These are phyloP conservation scores for Coccomyxa sp. DNA, from an alignment of 139 green algal genomes.

Conservation along the genomic window DNA sequence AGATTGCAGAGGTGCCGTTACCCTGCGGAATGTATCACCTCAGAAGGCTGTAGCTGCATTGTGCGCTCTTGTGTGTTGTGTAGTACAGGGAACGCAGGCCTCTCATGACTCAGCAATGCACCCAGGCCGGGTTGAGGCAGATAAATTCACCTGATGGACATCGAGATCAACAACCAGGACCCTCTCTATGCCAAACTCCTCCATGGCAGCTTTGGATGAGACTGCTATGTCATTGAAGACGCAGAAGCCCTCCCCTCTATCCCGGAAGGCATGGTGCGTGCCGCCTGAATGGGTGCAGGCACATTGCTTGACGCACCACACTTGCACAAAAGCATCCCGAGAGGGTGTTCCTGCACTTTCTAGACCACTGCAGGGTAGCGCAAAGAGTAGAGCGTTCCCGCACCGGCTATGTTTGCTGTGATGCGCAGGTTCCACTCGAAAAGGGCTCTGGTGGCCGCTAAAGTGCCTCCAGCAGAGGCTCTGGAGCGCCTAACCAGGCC, in stretches of 20 bases:
- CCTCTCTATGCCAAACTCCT: slow-evolving; percentile 25
- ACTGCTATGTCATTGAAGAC: slow-evolving; percentile 51
- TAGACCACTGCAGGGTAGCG: too few species aligned
- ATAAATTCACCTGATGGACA: slow-evolving; percentile 44
- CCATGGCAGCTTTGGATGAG: slow-evolving; percentile 23
- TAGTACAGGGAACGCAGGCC: neutral
- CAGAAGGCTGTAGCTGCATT: neutral
- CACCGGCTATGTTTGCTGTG: slow-evolving; percentile 47
- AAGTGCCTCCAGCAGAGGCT: slow-evolving; percentile 31
- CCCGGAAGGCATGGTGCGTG: slow-evolving; percentile 68
- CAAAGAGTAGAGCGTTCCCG: neutral
- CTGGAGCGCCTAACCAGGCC: slow-evolving; percentile 16
- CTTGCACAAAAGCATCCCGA: too few species aligned
- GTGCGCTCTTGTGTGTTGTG: neutral
- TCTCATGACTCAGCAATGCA: neutral
- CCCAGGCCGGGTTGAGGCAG: neutral
- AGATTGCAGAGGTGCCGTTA: slow-evolving; percentile 69
- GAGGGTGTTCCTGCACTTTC: too few species aligned
- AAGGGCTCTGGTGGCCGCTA: slow-evolving; percentile 44
- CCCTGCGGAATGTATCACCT: neutral
- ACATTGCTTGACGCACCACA: too few species aligned
- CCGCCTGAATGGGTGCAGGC: too few species aligned
- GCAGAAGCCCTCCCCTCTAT: slow-evolving; percentile 64
- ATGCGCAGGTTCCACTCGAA: slow-evolving; percentile 17
- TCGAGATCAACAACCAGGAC: slow-evolving; percentile 59